Base-by-base conservation (phyloP, 495 filamentous ascomycete species). In the Aspergillus mulundensis region DNA sequence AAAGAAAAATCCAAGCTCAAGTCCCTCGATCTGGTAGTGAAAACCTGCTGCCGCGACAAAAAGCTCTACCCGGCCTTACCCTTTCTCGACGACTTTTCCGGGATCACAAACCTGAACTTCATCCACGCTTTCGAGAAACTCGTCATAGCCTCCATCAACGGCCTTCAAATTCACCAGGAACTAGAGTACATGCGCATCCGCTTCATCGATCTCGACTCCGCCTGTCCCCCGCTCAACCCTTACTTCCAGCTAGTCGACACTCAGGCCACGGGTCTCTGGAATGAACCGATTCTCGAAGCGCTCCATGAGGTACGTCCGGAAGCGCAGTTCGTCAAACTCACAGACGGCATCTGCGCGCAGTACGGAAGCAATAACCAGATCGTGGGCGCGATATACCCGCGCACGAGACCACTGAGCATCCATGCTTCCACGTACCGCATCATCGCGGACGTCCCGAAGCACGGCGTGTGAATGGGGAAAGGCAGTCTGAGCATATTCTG, bases 191-290 rank as follows among this genome's bases (percentile, higher is more conserved):
- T 90, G 21, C 74, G 85, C 52, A 87, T 90, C 59, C 84, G 85
- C 49, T 89, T 85, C 63, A 81, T 90, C 21, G 86, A 90, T 64
- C 77, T 89, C 2, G 85, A 86, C 79, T 76, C 70, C 65, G 74
- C 64, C 12, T 63, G 65, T 44, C 71, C 63, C 0, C 78, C 79
- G 4, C 69, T 88, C 1, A 89, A 88, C 58, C 87, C 87, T 0
- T 81, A 84, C 60, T 90, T 88, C 61, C 70, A 84, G 57, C 70
- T 88, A 14, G 66, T 72, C 14, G 69, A 81, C 57, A 76, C 79
- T 16, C 65, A 77, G 62, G 84, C 81, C 58, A 82, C 80, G 1
- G 87, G 87, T 11, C 76, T 90, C 1, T 90, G 86, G 86, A 88
- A 82, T 65, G 79, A 83, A 7, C 68, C 76, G 7, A 89, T 88